Base-by-base conservation (phyloP, 495 filamentous ascomycete genomes). In the Tuber calosporum region DNA sequence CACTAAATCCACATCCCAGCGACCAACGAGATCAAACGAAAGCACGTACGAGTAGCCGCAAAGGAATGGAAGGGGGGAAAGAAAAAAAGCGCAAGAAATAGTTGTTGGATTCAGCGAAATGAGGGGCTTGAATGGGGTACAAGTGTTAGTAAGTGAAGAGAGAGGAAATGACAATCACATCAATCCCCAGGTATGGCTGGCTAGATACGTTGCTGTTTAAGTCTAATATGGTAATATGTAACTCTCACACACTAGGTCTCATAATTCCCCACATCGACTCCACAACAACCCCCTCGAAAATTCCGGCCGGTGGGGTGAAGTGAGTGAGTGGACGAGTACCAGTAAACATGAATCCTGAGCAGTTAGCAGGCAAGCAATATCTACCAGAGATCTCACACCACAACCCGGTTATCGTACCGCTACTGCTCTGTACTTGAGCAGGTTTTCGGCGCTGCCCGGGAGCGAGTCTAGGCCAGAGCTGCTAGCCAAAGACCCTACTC, bases 1-100 rank as follows among this genome's bases (percentile, higher is more conserved):
- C 53, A 62, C 53, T 62, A 62, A 62, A 62, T 17, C 53, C 26
- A 62, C 53, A 62, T 62, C 53, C 53, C n/a, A 62, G 53, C 53
- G 1, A 34, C 26, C 53, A 34, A 62, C 26, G 26, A 62, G 53
- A 26, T 15, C 48, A 26, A 58, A 62, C 11, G 11, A 34, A 34
- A 43, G 9, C 17, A 43, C 42, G 30, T n/a, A n/a, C n/a, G n/a
- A n/a, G 26, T 1, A 62, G 26, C 53, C 26, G 53, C 53, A 62
- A 62, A 19, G 53, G 53, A 62, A 62, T 26, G 22, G 30, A 58
- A n/a, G 53, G 11, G 26, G 20, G 22, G 42, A 11, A 20, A 43
- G 22, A 48, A 48, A 58, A 58, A 62, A 62, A 62, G 4, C 13
- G 26, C 53, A 34, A 34, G 13, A 62, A 34, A 62, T 34, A 30